Conservation (phyloP, 73 alveolate species). For the Paramecium tetraurelia region DNA sequence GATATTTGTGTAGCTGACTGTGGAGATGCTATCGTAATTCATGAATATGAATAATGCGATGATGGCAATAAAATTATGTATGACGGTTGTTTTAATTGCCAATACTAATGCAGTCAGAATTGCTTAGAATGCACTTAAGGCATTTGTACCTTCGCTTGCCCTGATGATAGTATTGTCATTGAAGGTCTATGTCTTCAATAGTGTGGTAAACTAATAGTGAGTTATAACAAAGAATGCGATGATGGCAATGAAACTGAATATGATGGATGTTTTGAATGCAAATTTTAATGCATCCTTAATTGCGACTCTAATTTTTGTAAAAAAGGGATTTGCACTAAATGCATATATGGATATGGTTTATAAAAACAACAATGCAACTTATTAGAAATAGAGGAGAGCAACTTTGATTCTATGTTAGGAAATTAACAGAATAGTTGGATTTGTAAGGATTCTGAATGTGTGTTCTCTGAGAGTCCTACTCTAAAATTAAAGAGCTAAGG, state of each 20-base stretch:
- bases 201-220: background rate
- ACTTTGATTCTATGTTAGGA: background rate
- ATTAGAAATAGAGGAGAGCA: background rate
- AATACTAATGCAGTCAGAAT: background rate
- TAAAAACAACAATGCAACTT: background rate
- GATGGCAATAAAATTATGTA: constrained; percentile 68
- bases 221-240: background rate
- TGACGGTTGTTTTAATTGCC: constrained; percentile 68
- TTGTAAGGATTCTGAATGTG: background rate
- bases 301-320: background rate
- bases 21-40: constrained; percentile 67
- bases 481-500: background rate
- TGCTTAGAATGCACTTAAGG: background rate
- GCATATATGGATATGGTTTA: background rate
- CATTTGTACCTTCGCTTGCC: background rate
- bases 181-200: background rate
- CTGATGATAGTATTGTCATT: background rate
- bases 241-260: background rate
- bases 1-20: constrained; percentile 65
- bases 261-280: constrained; percentile 3
- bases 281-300: background rate
- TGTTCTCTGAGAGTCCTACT: background rate
- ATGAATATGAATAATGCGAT: constrained; percentile 62
- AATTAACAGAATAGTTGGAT: background rate
- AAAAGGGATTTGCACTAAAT: background rate